Conservation (phyloP, 805 yeast genomes). For the Myxozyma monticola region DNA sequence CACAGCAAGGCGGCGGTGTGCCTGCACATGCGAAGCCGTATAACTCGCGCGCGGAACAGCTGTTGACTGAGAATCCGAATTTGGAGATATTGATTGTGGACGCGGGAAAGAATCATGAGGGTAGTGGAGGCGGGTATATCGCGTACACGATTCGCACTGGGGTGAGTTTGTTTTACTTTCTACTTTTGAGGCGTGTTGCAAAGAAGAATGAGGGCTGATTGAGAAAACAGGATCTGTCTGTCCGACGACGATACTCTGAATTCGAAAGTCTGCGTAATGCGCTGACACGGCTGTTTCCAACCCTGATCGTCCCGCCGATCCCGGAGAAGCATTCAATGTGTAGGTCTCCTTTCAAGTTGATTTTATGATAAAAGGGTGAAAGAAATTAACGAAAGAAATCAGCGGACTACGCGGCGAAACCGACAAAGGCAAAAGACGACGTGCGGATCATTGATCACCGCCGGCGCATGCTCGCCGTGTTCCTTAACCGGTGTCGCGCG, state of each 20-base stretch:
- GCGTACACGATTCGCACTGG: slow-evolving; percentile 75
- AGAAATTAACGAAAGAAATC: too few relatives aligned
- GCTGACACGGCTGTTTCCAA: slow-evolving; percentile 72
- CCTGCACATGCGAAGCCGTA: slow-evolving; percentile 22
- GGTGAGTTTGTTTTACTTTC: slow-evolving; percentile 35
- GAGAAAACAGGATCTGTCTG: slow-evolving; percentile 46
- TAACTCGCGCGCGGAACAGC: slow-evolving; percentile 39
- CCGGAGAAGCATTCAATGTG: slow-evolving; percentile 76
- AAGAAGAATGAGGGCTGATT: neutral
- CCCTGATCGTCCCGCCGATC: slow-evolving; percentile 85
- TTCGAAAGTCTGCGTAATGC: slow-evolving; percentile 79
- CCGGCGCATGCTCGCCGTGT: slow-evolving; percentile 70
- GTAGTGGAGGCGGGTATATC: slow-evolving; percentile 70
- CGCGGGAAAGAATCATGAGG: slow-evolving; percentile 85
- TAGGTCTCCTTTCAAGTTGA: slow-evolving; percentile 12
- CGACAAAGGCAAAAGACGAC: slow-evolving; percentile 49
- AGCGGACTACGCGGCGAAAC: slow-evolving; percentile 47
- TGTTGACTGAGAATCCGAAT: slow-evolving; percentile 36
- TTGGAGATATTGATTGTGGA: slow-evolving; percentile 58
- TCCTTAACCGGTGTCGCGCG: slow-evolving; percentile 70
- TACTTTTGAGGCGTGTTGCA: neutral
- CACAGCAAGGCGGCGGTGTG: neutral
- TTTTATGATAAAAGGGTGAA: neutral
- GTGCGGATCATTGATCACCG: slow-evolving; percentile 58
- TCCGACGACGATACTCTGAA: slow-evolving; percentile 86